Evolutionary conservation across 495 filamentous ascomycete species (phyloP), one percentile per base, ranked within the genome.

Genomic region (Penicillium paradoxum): DNA sequence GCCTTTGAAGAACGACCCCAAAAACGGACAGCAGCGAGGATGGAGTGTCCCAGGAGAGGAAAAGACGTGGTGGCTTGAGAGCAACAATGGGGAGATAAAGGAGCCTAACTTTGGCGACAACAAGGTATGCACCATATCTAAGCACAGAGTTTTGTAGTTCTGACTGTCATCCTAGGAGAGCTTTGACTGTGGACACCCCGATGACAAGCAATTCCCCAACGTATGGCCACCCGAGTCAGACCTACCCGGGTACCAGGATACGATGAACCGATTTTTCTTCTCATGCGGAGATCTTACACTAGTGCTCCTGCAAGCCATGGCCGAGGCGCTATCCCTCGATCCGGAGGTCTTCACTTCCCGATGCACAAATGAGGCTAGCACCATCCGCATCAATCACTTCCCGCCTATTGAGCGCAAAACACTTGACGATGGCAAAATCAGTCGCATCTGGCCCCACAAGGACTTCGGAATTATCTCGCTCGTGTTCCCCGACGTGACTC

Each of bases 391-490:
- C 27, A 41, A 45, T 24, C 56, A 59, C 38, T 59, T 45, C 43
- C 56, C 45, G 22, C 14, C 43, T 32, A 17, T 49, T 2, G 6
- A 15, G 15, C 11, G 29, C 1, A 42, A 50, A 18, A 37, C 36
- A 22, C 34, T 71, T 1, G 42, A 55, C 18, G 22, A 34, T 0
- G 57, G 63, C 1, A 48, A 18, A 11, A 42, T 57, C 13, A 59
- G 43, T 2, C 61, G 69, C 1, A 53, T 59, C 11, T 63, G 53
- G 59, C 58, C 70, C 11, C 72, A 76, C 52, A 57, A 51, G 5
- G 73, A 76, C 49, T 60, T 74, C 21, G 72, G 73, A 1, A 61
- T 69, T 0, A 48, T 74, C 24, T 73, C 72, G 0, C 48, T 76
- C 4, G 53, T 76, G 0, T 73, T 71, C 39, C 70, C 71, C 37